These are phyloP conservation scores for Nelumbo lutea DNA, from an alignment of 164 flowering plant genomes.

Conservation along the genomic window DNA sequence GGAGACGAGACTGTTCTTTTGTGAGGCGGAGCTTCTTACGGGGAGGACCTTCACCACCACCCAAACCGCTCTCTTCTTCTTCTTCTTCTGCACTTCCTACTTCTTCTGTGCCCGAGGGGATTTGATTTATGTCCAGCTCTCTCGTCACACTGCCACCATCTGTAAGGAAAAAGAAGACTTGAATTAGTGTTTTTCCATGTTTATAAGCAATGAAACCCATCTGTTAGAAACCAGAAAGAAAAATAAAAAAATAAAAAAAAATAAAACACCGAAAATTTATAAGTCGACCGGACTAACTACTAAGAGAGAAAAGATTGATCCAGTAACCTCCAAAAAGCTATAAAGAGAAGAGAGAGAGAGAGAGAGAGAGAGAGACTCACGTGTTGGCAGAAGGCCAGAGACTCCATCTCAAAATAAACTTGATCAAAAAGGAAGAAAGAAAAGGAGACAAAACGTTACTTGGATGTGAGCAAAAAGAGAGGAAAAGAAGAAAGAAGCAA, in stretches of 20 bases:
- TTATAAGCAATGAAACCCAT: no score
- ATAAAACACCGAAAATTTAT: no score
- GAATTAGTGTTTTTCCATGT: no score
- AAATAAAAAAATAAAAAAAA: no score
- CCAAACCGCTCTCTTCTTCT: conserved; percentile 37
- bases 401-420: no score
- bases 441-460: background rate
- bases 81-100: conserved; percentile 46
- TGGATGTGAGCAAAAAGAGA: background rate
- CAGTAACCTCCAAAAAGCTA: background rate
- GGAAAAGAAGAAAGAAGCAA: background rate
- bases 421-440: background rate
- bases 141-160: conserved; percentile 30
- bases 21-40: conserved; percentile 84
- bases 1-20: conserved; percentile 73
- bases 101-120: conserved; percentile 43
- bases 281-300: no score
- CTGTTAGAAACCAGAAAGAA: no score
- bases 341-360: background rate
- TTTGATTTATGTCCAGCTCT: conserved; percentile 66
- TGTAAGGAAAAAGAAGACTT: background rate
- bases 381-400: no score
- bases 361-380: no score
- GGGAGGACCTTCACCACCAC: conserved; percentile 35
- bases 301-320: no score